These are phyloP conservation scores for Arthrobotrys entomopaga DNA, from an alignment of 2,329 filamentous ascomycete species.

Conservation along the genomic window DNA sequence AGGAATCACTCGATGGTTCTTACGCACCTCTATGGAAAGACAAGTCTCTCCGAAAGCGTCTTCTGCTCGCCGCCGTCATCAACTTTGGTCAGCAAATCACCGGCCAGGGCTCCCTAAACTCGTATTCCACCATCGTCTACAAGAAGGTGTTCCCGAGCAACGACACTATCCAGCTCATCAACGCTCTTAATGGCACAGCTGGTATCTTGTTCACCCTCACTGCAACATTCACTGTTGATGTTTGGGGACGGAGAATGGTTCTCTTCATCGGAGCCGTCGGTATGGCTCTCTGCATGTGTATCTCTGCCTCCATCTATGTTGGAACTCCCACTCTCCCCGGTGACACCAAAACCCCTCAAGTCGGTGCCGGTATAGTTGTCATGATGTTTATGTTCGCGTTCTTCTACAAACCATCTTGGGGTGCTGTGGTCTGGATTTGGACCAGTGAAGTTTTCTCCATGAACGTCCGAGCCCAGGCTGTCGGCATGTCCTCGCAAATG, in stretches of 20 bases:
- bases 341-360: slow-evolving; percentile 69
- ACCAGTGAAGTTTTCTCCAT: slow-evolving; percentile 55
- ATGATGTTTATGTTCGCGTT: slow-evolving; percentile 74
- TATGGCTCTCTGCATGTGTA: slow-evolving; percentile 77
- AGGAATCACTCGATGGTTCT: slow-evolving; percentile 72
- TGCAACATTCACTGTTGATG: slow-evolving; percentile 77
- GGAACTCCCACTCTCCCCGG: slow-evolving; percentile 68
- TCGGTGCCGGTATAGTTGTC: slow-evolving; percentile 76
- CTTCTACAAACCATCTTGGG: slow-evolving; percentile 74
- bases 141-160: slow-evolving; percentile 73
- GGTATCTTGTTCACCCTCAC: slow-evolving; percentile 79
- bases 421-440: slow-evolving; percentile 72
- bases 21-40: slow-evolving; percentile 77
- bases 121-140: slow-evolving; percentile 78
- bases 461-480: slow-evolving; percentile 53
- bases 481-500: slow-evolving; percentile 53
- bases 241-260: slow-evolving; percentile 76
- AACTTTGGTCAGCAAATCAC: slow-evolving; percentile 78
- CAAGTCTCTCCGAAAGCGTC: slow-evolving; percentile 73
- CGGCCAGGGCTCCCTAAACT: slow-evolving; percentile 77
- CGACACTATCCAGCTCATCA: slow-evolving; percentile 75
- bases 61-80: slow-evolving; percentile 72
- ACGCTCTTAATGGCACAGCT: slow-evolving; percentile 77
- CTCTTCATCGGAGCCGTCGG: slow-evolving; percentile 75
- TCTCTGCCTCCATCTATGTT: slow-evolving; percentile 70